These are phyloP conservation scores for Syncephalis fuscata DNA, from an alignment of 371 early-diverging fungal genomes.

Conservation along the genomic window DNA sequence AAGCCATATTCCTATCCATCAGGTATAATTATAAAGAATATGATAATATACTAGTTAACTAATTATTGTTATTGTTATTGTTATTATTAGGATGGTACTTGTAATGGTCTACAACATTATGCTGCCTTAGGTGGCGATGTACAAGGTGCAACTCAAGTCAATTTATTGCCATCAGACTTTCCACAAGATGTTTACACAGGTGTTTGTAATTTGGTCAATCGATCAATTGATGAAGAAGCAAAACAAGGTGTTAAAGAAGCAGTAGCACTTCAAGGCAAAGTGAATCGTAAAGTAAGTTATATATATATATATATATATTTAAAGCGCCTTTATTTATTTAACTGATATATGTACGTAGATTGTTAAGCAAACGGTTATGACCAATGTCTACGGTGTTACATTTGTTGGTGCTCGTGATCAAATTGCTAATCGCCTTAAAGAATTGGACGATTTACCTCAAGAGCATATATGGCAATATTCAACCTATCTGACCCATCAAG, in stretches of 20 bases:
- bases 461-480: constrained; percentile 30
- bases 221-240: constrained; percentile 46
- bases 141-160: constrained; percentile 84
- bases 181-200: constrained; percentile 93
- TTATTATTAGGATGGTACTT: constrained; percentile 66
- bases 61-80: too few species aligned
- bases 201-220: constrained; percentile 62
- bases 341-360: too few species aligned
- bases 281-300: constrained; percentile 64
- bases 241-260: constrained; percentile 35
- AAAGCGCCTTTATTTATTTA: too few species aligned
- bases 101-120: constrained; percentile 98
- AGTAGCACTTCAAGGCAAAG: constrained; percentile 32
- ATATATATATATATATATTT: too few species aligned
- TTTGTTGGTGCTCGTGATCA: constrained; percentile 86
- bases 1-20: constrained; percentile 81
- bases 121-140: constrained; percentile 94
- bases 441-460: constrained; percentile 37
- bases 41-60: too few species aligned
- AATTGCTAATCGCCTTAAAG: constrained; percentile 66
- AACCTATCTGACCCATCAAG: constrained; percentile 61
- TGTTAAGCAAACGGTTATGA: constrained; percentile 99
- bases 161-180: constrained; percentile 65
- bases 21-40: constrained; percentile 9
- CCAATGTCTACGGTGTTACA: constrained; percentile 97